Conservation (phyloP, 495 filamentous ascomycete genomes). For the Neurospora tetraspora region DNA sequence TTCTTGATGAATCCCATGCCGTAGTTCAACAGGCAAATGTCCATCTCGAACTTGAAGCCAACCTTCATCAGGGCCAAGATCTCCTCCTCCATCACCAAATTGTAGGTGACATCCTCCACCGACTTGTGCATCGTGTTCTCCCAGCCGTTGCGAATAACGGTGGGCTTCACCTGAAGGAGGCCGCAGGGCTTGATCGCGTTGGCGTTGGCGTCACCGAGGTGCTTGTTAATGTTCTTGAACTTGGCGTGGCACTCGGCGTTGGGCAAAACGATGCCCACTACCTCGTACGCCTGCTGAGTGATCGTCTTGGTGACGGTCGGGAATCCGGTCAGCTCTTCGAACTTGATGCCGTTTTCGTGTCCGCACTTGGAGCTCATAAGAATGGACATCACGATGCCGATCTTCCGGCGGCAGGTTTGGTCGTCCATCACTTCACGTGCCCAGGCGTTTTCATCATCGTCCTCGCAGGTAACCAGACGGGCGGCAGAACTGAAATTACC, state of each 20-base stretch:
- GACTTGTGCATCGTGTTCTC: slow-evolving; percentile 16
- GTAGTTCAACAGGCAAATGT: slow-evolving; percentile 51
- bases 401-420: slow-evolving; percentile 1
- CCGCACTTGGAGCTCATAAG: slow-evolving; percentile 3
- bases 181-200: slow-evolving; percentile 19
- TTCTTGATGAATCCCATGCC: slow-evolving; percentile 49
- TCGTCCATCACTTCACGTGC: slow-evolving; percentile 4
- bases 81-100: slow-evolving; percentile 25
- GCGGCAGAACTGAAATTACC: slow-evolving; percentile 63
- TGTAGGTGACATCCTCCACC: slow-evolving; percentile 8
- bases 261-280: slow-evolving; percentile 20
- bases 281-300: slow-evolving; percentile 24
- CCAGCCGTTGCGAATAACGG: slow-evolving; percentile 27
- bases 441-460: background rate
- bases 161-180: slow-evolving; percentile 24
- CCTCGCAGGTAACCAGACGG: slow-evolving; percentile 16
- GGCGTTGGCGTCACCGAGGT: slow-evolving; percentile 10
- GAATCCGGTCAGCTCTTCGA: background rate
- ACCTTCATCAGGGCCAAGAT: slow-evolving; percentile 51
- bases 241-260: slow-evolving; percentile 7
- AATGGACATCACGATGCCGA: slow-evolving; percentile 8
- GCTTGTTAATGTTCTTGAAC: slow-evolving; percentile 11
- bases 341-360: background rate
- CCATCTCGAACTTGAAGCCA: slow-evolving; percentile 67
- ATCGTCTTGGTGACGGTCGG: slow-evolving; percentile 4